These are phyloP conservation scores for Gracilaria vermiculophylla DNA, from an alignment of 23 red algal species.

Conservation along the genomic window DNA sequence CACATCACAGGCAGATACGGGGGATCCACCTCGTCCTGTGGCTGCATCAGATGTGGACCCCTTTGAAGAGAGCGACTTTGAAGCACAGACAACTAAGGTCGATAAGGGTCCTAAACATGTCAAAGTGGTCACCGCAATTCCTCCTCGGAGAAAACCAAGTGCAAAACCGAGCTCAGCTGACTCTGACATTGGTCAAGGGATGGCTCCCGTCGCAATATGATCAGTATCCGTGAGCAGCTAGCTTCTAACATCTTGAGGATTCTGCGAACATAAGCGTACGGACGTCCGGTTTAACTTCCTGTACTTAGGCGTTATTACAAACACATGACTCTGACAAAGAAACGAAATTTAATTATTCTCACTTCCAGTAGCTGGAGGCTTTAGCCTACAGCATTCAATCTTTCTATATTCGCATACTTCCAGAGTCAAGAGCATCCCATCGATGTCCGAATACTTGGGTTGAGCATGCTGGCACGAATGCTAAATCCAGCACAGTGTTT, in stretches of 20 bases:
- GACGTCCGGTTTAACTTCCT: not conserved
- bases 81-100: not conserved
- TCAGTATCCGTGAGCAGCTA: not conserved
- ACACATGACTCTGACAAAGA: not conserved
- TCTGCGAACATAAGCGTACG: not conserved
- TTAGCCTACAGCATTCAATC: too few species aligned
- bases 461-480: too few species aligned
- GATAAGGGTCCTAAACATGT: not conserved
- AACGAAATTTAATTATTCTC: not conserved
- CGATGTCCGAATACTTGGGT: too few species aligned
- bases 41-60: not conserved
- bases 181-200: not conserved
- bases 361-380: too few species aligned
- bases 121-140: conserved; percentile 4
- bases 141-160: not conserved
- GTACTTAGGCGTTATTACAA: not conserved
- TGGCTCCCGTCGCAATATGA: not conserved
- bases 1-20: not conserved
- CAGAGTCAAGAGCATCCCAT: too few species aligned
- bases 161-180: not conserved
- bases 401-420: too few species aligned
- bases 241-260: not conserved
- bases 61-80: not conserved
- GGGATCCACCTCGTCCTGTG: not conserved
- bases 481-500: too few species aligned